Conservation (phyloP, 148 eudicot species). For the Hydrangea macrophylla region DNA sequence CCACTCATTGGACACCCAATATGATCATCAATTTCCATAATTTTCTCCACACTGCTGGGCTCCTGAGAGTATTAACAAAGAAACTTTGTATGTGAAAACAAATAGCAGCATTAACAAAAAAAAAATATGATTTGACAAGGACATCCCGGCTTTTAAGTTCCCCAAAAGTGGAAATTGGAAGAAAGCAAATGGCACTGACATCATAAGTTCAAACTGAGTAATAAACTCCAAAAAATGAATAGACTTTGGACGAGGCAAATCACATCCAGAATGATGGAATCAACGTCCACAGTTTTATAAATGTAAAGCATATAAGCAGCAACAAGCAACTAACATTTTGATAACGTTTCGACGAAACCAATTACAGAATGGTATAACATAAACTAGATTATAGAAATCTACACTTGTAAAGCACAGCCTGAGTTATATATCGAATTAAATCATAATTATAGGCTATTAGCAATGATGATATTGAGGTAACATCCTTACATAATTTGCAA, state of each 20-base stretch:
- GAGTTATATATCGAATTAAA: too few species aligned
- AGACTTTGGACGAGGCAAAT: neutral
- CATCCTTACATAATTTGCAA: too few species aligned
- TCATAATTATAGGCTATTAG: too few species aligned
- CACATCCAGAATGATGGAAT: neutral
- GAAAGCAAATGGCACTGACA: neutral
- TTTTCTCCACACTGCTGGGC: constrained; percentile 98
- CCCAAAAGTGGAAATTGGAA: neutral
- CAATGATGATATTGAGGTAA: too few species aligned
- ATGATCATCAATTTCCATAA: constrained; percentile 98
- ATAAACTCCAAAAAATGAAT: neutral
- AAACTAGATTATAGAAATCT: too few species aligned
- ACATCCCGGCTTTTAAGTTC: neutral
- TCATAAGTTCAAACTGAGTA: neutral
- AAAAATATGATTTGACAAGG: neutral
- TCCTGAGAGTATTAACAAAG: constrained; percentile 46
- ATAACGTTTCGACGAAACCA: too few species aligned
- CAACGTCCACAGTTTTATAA: too few species aligned
- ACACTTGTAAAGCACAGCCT: too few species aligned
- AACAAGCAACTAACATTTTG: too few species aligned
- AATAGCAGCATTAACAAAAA: neutral
- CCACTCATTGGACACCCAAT: constrained; percentile 99
- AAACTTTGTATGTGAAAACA: neutral
- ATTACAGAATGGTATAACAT: too few species aligned
- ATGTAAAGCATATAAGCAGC: too few species aligned